phyloP scores from a whole-genome alignment of 208 protist species.

The Trypanosoma platydactyli region DNA sequence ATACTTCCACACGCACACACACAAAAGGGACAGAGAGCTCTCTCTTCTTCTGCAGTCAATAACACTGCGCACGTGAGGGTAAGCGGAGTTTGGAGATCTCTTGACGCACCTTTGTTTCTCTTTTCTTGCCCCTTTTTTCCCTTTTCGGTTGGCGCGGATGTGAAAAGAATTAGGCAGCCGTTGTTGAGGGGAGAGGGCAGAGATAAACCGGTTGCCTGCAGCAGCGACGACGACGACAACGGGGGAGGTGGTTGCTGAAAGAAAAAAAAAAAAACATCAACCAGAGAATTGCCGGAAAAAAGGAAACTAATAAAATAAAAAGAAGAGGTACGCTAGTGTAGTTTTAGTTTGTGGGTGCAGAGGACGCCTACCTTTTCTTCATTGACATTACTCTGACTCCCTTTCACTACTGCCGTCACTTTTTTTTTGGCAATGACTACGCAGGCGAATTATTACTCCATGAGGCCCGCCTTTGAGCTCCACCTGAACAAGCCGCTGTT shows the following conservation, averaged over 20 bases:
- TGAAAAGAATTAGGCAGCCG: background rate
- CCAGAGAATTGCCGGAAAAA: conserved; percentile 3
- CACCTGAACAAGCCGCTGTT: conserved; percentile 51
- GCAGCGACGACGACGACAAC: background rate
- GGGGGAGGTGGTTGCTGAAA: background rate
- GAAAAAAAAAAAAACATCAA: conserved; percentile 10
- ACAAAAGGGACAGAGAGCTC: background rate
- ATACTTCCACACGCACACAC: too few relatives aligned
- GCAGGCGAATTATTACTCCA: conserved; percentile 39
- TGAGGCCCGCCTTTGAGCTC: conserved; percentile 68
- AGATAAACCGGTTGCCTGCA: background rate
- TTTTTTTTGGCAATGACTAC: conserved; percentile 13
- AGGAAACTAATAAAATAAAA: background rate
- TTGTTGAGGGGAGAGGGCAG: background rate
- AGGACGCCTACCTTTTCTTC: background rate
- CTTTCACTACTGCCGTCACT: background rate
- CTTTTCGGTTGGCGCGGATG: background rate
- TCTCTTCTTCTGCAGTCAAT: background rate
- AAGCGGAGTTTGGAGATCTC: too few relatives aligned
- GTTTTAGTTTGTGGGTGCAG: background rate
- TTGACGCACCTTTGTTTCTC: too few relatives aligned
- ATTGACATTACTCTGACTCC: background rate
- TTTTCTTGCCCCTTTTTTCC: background rate
- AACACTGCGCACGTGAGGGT: too few relatives aligned
- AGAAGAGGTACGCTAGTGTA: background rate